Base-by-base conservation (phyloP, 768 basidiomycete species). In the Psilocybe tampanensis region DNA sequence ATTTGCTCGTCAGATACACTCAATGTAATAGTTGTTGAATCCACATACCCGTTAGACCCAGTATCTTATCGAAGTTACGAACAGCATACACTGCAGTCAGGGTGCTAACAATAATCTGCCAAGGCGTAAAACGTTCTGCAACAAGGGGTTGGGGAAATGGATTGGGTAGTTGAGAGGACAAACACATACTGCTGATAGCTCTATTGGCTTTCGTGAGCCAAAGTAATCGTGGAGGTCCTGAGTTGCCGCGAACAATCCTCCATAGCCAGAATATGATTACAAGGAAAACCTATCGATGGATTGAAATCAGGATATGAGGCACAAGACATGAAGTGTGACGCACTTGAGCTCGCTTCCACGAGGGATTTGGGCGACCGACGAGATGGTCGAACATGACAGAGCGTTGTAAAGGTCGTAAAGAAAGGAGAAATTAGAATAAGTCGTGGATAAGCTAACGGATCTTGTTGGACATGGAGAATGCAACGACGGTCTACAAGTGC, bases 241-340 rank as follows among this genome's bases (percentile, higher is more conserved):
- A 76, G 58, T 81, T 82, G 1, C 92, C 90, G 8, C 81, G 76
- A 17, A 82, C 66, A 54, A 98, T 86, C 21, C 90, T 77, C 85
- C 88, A 94, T 53, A 90, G 64, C 95, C 95, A 98, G 74, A 98
- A 97, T 71, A 92, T 66, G 60, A 97, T 83, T 63, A 97, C 92
- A 47, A 97, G 80, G 66, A 95, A 87, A 51, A 97, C 93, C 88
- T 98, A 60, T 33, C 56, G 55, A 52, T 18, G 45, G 19, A 19
- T 22, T 58, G 22, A 42, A 50, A 55, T 44, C n/a, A 33, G 50
- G 29, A 19, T 4, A n/a, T 22, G 42, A 43, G 29, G 43, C 15
- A 48, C 33, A 29, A 33, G 49, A 44, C 26, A 44, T 36, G 11
- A 39, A 42, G 29, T 15, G 19, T 19, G 22, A 65, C 76, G 19